A percentile compares a stretch with the other conserved stretches of the same genome.
Conservation (phyloP, 139 green algal species). For the Chlorella vulgaris region DNA sequence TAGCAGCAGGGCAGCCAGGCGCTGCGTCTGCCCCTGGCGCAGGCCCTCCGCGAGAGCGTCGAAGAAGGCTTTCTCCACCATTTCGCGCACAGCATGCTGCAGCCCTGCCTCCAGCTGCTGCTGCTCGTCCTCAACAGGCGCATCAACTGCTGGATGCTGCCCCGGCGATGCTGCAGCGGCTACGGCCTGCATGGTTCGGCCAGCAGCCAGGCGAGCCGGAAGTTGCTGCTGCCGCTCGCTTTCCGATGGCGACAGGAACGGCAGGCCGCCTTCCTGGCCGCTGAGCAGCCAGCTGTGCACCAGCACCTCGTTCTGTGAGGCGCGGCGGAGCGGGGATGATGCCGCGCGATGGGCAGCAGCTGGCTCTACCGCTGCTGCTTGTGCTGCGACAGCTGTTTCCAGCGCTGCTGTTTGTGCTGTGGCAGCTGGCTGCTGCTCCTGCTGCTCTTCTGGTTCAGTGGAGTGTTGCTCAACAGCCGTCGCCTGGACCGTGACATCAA, state of each 20-base stretch:
- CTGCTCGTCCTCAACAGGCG: not conserved
- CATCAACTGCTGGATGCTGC: not conserved
- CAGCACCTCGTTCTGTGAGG: conserved; percentile 6
- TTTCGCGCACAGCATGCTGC: not conserved
- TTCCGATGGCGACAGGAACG: not conserved
- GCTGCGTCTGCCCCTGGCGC: conserved; percentile 11
- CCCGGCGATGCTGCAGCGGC: not conserved
- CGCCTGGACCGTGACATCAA: too few species aligned
- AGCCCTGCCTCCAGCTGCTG: not conserved
- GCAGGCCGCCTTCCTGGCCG: conserved; percentile 10
- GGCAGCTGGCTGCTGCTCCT: not conserved
- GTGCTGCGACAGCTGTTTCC: not conserved
- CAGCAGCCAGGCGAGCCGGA: not conserved
- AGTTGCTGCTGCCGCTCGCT: not conserved
- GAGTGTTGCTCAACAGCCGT: too few species aligned
- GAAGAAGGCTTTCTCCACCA: conserved; percentile 8
- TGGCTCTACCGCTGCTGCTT: not conserved
- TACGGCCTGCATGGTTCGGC: too few species aligned
- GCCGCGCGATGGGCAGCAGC: not conserved
- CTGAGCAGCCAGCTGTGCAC: conserved; percentile 11
- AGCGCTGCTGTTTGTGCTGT: not conserved
- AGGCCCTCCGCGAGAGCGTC: conserved; percentile 15
- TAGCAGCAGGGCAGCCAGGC: conserved; percentile 30
- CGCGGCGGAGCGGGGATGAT: not conserved
- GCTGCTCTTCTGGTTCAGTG: too few species aligned